These are phyloP conservation scores for Rhizophagus prolifer DNA, from an alignment of 192 early-diverging fungal genomes.

Conservation along the genomic window DNA sequence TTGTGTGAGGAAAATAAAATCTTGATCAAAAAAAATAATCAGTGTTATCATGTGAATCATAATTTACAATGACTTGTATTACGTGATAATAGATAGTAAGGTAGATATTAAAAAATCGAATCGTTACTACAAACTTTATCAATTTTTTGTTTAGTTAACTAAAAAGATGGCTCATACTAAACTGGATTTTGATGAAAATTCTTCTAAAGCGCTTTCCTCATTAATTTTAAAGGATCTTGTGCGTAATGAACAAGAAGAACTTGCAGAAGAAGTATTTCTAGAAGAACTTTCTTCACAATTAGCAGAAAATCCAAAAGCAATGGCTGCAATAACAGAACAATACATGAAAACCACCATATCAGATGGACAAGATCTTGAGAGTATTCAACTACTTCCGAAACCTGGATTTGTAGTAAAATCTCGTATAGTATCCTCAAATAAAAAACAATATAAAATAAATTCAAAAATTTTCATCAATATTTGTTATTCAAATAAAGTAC, in stretches of 20 bases:
- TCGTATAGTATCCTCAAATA: slow-evolving; percentile 29
- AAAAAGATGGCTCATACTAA: background rate
- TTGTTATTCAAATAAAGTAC: slow-evolving; percentile 57
- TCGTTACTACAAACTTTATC: too few relatives aligned
- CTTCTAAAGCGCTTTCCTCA: background rate
- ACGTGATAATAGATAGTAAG: too few relatives aligned
- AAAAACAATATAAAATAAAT: slow-evolving; percentile 37
- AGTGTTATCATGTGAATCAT: too few relatives aligned
- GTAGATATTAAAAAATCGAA: too few relatives aligned
- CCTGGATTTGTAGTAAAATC: slow-evolving; percentile 61
- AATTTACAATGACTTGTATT: too few relatives aligned
- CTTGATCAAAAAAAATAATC: too few relatives aligned
- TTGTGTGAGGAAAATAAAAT: too few relatives aligned
- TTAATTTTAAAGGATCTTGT: background rate
- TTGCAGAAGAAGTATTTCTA: slow-evolving; percentile 3
- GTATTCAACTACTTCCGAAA: slow-evolving; percentile 41
- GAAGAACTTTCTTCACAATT: slow-evolving; percentile 29
- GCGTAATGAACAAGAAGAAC: background rate
- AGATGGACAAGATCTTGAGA: background rate
- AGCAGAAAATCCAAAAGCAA: slow-evolving; percentile 44
- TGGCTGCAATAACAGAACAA: slow-evolving; percentile 34
- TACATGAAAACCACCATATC: slow-evolving; percentile 18
- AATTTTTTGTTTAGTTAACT: background rate
- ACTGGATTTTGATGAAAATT: background rate
- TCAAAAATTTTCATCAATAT: slow-evolving; percentile 64